Base-by-base conservation (phyloP, 2,329 filamentous ascomycete genomes). In the Monilinia aucupariae region DNA sequence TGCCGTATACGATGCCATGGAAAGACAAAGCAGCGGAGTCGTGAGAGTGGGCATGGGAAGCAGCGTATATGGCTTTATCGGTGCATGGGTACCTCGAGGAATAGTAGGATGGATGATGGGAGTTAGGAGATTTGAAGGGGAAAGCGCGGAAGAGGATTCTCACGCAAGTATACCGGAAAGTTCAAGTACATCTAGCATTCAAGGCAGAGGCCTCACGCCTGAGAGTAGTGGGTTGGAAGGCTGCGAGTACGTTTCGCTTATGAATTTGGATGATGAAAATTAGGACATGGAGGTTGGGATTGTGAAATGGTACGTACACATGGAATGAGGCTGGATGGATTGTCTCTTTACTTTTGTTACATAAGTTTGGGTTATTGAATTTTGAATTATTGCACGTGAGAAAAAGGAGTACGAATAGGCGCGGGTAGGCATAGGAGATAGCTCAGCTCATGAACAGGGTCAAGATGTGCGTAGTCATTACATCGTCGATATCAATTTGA, bases 41-140 rank as follows among this genome's bases (percentile, higher is more conserved):
- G 84, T 93, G 67, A 87, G 90, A 64, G 88, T 97, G 20, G 94
- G 94, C 0, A 85, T 92, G 59, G 94, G 94, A 8, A 91, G 91
- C 58, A 81, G 88, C 62, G 81, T 92, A 0, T 97, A 97, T 75
- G 89, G 90, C 47, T 81, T 97, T 37, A 88, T 97, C 9, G 94
- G 92, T 7, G 83, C 84, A 47, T 93, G 88, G 84, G 82, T 89
- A 30, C 93, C 94, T 1, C 81, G 84, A 25, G 82, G 86, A 3
- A 74, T 97, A 20, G 88, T 97, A n/a, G 87, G 86, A 1, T 94
- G 91, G 89, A 96, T 97, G 89, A 88, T 97, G 84, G 92, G 92
- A 13, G 83, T 92, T 64, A 80, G 86, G 65, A 79, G 78, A 63
- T 84, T 87, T 4, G 62, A 58, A 27, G 61, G 50, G 34, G 47